Evolutionary conservation across 805 yeast genomes (phyloP).

Genomic region (Lipomyces anomalus): DNA sequence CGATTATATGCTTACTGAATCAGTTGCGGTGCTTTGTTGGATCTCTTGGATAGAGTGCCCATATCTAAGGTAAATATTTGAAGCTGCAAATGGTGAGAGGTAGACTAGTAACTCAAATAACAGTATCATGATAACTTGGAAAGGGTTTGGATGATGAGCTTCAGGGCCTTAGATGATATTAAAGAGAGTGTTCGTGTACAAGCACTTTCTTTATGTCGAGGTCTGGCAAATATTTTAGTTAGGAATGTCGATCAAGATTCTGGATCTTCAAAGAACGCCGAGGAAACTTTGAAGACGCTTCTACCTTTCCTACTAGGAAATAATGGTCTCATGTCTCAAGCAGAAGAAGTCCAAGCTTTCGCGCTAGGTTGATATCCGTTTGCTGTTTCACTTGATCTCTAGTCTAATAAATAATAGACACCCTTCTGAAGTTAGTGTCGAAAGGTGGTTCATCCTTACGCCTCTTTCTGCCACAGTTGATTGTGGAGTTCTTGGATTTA

Average conservation of each 20-base stretch:
- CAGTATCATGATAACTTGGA: slow-evolving; percentile 43
- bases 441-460: slow-evolving; percentile 52
- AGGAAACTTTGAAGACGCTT: slow-evolving; percentile 47
- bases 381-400: too few relatives aligned
- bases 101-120: background rate
- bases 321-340: slow-evolving; percentile 75
- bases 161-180: slow-evolving; percentile 87
- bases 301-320: slow-evolving; percentile 76
- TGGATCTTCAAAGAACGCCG: slow-evolving; percentile 39
- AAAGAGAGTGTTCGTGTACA: slow-evolving; percentile 87
- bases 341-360: slow-evolving; percentile 74
- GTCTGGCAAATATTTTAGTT: slow-evolving; percentile 57
- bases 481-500: slow-evolving; percentile 61
- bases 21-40: slow-evolving; percentile 31
- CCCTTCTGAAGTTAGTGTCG: slow-evolving; percentile 64
- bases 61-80: slow-evolving; percentile 43
- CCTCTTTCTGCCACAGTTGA: slow-evolving; percentile 62
- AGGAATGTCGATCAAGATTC: slow-evolving; percentile 48
- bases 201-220: slow-evolving; percentile 62
- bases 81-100: background rate
- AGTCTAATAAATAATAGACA: slow-evolving; percentile 28
- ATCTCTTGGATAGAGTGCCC: slow-evolving; percentile 59
- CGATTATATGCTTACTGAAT: background rate
- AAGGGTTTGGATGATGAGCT: slow-evolving; percentile 80
- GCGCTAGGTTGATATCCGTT: slow-evolving; percentile 44